phyloP scores from a whole-genome alignment of 306 rosid species.

The Lathyrus tuberosus region DNA sequence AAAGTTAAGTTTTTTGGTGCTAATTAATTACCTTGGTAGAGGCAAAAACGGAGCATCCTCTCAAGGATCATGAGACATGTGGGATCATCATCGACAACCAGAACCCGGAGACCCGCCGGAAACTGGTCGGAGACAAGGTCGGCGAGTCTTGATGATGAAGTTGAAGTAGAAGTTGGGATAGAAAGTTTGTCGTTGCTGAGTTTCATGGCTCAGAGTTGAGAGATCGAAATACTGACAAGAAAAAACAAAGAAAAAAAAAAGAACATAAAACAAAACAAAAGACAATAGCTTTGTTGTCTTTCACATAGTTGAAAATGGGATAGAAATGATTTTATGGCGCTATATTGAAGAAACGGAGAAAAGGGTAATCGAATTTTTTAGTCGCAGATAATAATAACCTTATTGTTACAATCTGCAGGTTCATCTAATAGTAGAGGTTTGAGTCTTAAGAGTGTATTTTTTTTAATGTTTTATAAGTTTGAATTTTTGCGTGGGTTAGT shows the following conservation, averaged over 20 bases:
- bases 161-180: constrained; percentile 69
- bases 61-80: constrained; percentile 95
- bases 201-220: constrained; percentile 48
- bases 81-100: constrained; percentile 95
- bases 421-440: too few species aligned
- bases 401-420: too few species aligned
- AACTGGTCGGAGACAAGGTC: constrained; percentile 64
- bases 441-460: too few species aligned
- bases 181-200: constrained; percentile 54
- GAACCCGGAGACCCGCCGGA: constrained; percentile 90
- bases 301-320: constrained; percentile 39
- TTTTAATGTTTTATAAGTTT: too few species aligned
- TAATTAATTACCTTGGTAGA: constrained; percentile 69
- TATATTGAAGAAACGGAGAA: constrained; percentile 31
- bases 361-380: constrained; percentile 23
- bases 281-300: not conserved
- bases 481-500: too few species aligned
- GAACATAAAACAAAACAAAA: constrained; percentile 17
- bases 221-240: constrained; percentile 45
- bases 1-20: constrained; percentile 9
- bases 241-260: constrained; percentile 5
- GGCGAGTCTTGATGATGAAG: constrained; percentile 49
- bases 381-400: not conserved
- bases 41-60: constrained; percentile 84
- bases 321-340: constrained; percentile 36